Percentiles rank a stretch among this genome's conserved stretches.
Conservation (phyloP, 805 yeast genomes). For the Sungouiella blattae region DNA sequence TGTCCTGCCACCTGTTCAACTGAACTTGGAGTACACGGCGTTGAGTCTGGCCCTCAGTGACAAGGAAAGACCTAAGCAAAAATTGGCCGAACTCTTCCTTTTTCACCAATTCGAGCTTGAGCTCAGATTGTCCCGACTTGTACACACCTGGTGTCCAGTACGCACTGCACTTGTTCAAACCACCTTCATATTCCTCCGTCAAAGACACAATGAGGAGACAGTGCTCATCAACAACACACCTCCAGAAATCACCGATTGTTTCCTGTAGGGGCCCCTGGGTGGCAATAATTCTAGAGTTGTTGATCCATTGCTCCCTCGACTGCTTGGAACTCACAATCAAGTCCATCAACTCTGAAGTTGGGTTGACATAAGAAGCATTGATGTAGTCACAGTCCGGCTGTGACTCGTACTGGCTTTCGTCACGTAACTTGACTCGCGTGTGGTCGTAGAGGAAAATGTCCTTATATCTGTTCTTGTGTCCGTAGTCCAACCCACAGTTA, state of each 20-base stretch:
- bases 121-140: slow-evolving; percentile 24
- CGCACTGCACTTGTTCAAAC: slow-evolving; percentile 70
- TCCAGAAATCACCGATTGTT: slow-evolving; percentile 85
- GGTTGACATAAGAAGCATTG: slow-evolving; percentile 73
- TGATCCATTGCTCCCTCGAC: slow-evolving; percentile 5
- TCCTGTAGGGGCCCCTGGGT: slow-evolving; percentile 82
- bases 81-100: slow-evolving; percentile 10
- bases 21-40: slow-evolving; percentile 64
- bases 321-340: neutral
- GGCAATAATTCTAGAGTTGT: slow-evolving; percentile 54
- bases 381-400: slow-evolving; percentile 55
- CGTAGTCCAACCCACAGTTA: slow-evolving; percentile 38
- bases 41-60: slow-evolving; percentile 28
- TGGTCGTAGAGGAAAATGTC: slow-evolving; percentile 19
- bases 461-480: slow-evolving; percentile 19
- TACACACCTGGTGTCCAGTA: slow-evolving; percentile 72
- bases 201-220: slow-evolving; percentile 69
- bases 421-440: slow-evolving; percentile 17
- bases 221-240: slow-evolving; percentile 60
- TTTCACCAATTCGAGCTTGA: slow-evolving; percentile 25
- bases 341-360: slow-evolving; percentile 1
- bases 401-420: slow-evolving; percentile 6
- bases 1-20: slow-evolving; percentile 79
- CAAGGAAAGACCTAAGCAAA: slow-evolving; percentile 13
- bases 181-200: slow-evolving; percentile 73